Conservation (phyloP, 2,329 filamentous ascomycete genomes). For the Clarireedia hainanense region DNA sequence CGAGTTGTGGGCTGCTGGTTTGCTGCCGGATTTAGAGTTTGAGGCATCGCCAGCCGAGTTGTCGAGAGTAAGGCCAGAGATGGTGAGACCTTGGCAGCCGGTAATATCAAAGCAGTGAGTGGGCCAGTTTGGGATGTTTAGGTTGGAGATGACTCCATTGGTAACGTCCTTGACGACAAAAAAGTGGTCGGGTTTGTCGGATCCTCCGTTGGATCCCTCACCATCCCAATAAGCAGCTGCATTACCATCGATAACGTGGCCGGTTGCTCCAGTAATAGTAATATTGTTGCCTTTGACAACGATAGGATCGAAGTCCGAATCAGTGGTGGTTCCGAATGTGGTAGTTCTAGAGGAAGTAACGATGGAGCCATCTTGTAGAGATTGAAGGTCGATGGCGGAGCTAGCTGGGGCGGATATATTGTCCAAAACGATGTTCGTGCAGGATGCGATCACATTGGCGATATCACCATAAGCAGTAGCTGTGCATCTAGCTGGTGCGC, state of each 20-base stretch:
- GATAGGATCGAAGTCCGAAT: slow-evolving; percentile 52
- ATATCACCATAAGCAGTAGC: slow-evolving; percentile 41
- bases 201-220: slow-evolving; percentile 49
- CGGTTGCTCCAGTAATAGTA: slow-evolving; percentile 18
- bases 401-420: slow-evolving; percentile 33
- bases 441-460: slow-evolving; percentile 32
- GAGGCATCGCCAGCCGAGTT: slow-evolving; percentile 42
- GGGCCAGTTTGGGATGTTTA: slow-evolving; percentile 47
- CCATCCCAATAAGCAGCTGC: slow-evolving; percentile 45
- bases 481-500: slow-evolving; percentile 34
- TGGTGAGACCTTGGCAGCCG: slow-evolving; percentile 33
- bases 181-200: slow-evolving; percentile 59
- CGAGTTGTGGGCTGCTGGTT: slow-evolving; percentile 40
- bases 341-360: slow-evolving; percentile 59
- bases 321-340: slow-evolving; percentile 57
- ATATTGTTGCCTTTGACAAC: slow-evolving; percentile 25
- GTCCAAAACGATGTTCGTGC: slow-evolving; percentile 35
- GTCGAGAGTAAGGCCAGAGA: slow-evolving; percentile 47
- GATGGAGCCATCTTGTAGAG: slow-evolving; percentile 33
- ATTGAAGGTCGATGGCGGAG: slow-evolving; percentile 34
- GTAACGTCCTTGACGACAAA: slow-evolving; percentile 42
- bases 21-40: slow-evolving; percentile 19
- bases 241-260: slow-evolving; percentile 43
- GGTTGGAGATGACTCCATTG: slow-evolving; percentile 39
- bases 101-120: slow-evolving; percentile 44